Conservation (phyloP, 1,139 yeast genomes). For the Lodderomyces orthopsilosis region DNA sequence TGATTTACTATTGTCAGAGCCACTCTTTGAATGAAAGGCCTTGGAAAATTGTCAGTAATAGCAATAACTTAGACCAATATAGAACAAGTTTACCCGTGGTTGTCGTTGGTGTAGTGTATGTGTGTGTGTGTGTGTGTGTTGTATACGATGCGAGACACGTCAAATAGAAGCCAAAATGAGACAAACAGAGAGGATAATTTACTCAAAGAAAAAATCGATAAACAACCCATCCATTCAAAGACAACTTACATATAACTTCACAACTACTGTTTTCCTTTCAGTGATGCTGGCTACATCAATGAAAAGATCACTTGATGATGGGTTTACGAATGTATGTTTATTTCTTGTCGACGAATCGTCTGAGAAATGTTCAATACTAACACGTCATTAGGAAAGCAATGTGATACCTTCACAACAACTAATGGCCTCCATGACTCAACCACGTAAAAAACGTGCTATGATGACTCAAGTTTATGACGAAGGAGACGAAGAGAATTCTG, state of each 20-base stretch:
- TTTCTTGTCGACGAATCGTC: not conserved
- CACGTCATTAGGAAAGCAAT: not conserved
- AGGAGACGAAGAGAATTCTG: constrained; percentile 3
- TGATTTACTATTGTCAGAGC: too few species aligned
- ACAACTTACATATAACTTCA: not conserved
- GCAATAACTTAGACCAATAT: too few species aligned
- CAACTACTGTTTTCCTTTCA: not conserved
- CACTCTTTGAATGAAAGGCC: too few species aligned
- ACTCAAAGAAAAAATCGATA: not conserved
- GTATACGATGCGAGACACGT: too few species aligned
- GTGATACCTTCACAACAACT: not conserved
- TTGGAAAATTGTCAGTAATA: too few species aligned
- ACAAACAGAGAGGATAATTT: too few species aligned
- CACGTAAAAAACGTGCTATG: constrained; percentile 2
- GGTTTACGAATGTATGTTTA: not conserved
- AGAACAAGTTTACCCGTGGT: too few species aligned
- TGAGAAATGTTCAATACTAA: not conserved
- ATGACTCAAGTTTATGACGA: constrained; percentile 3
- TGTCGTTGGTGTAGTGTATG: too few species aligned
- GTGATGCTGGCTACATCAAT: constrained; percentile 1
- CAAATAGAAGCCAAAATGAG: too few species aligned
- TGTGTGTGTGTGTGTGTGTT: too few species aligned
- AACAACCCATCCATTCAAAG: not conserved
- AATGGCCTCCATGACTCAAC: not conserved
- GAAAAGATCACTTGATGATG: not conserved